These are phyloP conservation scores for Fraxinus americana DNA, from an alignment of 257 asterid genomes.

Conservation along the genomic window DNA sequence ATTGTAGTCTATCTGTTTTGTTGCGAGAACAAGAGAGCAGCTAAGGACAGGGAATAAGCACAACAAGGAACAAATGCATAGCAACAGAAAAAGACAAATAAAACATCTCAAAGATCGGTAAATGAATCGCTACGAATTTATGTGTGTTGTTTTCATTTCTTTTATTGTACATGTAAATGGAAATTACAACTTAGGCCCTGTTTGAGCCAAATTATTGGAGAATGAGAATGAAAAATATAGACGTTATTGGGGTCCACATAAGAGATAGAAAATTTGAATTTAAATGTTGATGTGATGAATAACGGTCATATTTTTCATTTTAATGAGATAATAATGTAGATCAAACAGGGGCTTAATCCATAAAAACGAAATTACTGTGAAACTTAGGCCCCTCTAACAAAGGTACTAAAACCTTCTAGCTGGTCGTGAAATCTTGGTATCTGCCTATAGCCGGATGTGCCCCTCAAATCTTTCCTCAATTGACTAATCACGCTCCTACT, in stretches of 20 bases:
- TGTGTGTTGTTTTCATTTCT: background rate
- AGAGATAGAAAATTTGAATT: too few relatives aligned
- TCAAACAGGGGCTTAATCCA: too few relatives aligned
- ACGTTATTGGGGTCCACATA: too few relatives aligned
- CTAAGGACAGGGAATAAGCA: background rate
- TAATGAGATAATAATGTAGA: too few relatives aligned
- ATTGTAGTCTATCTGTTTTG: constrained; percentile 39
- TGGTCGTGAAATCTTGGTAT: background rate
- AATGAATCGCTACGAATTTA: background rate
- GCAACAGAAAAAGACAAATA: background rate
- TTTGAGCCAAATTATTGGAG: too few relatives aligned
- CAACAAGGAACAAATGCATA: constrained; percentile 4
- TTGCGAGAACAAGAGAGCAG: background rate
- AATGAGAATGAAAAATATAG: too few relatives aligned
- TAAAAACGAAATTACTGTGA: background rate
- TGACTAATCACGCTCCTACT: background rate
- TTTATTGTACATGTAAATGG: background rate
- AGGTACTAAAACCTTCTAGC: background rate
- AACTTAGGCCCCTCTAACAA: background rate
- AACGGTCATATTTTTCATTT: too few relatives aligned
- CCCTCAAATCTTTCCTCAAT: background rate
- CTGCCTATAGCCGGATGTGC: background rate
- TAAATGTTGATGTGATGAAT: too few relatives aligned
- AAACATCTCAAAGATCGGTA: background rate
- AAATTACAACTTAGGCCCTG: too few relatives aligned